Percentiles rank a stretch among this genome's conserved stretches.
Conservation (phyloP, 768 basidiomycete genomes). For the Ephemerocybe angulata region DNA sequence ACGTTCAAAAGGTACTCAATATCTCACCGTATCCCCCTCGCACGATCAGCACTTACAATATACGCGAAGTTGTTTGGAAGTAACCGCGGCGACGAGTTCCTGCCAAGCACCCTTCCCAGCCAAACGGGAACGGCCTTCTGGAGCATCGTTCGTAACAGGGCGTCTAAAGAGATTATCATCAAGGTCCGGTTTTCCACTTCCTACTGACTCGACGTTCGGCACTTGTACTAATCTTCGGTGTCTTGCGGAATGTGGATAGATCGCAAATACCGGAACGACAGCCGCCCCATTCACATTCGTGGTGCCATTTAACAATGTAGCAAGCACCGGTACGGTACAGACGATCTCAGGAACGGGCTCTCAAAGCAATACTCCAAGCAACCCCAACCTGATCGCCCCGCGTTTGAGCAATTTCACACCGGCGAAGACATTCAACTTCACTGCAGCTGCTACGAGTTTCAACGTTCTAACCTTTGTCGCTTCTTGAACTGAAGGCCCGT, state of each 20-base stretch:
- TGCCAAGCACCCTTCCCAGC: slow-evolving; percentile 58
- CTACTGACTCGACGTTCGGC: neutral
- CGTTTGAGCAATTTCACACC: slow-evolving; percentile 40
- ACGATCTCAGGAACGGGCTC: slow-evolving; percentile 47
- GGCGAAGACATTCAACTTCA: slow-evolving; percentile 52
- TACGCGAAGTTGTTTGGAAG: slow-evolving; percentile 52
- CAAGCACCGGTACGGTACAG: slow-evolving; percentile 40
- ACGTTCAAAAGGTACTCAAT: slow-evolving; percentile 59
- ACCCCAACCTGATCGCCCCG: slow-evolving; percentile 47
- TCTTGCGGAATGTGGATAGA: no score
- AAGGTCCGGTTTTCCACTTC: slow-evolving; percentile 49
- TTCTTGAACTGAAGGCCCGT: slow-evolving; percentile 5
- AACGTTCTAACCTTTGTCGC: slow-evolving; percentile 36
- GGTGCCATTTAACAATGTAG: slow-evolving; percentile 51
- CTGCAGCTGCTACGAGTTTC: slow-evolving; percentile 45
- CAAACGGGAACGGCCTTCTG: slow-evolving; percentile 51
- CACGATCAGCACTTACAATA: neutral
- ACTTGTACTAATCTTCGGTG: neutral
- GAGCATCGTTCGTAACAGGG: slow-evolving; percentile 48
- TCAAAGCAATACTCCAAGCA: slow-evolving; percentile 52
- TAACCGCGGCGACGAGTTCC: slow-evolving; percentile 58
- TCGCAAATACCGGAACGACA: slow-evolving; percentile 47
- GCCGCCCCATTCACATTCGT: slow-evolving; percentile 45
- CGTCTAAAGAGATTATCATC: slow-evolving; percentile 45
- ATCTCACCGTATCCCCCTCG: neutral